Percentiles rank a stretch among this genome's conserved stretches.
These are phyloP conservation scores for Aspergillus sp. DNA, from an alignment of 2,329 filamentous ascomycete species.

Conservation along the genomic window DNA sequence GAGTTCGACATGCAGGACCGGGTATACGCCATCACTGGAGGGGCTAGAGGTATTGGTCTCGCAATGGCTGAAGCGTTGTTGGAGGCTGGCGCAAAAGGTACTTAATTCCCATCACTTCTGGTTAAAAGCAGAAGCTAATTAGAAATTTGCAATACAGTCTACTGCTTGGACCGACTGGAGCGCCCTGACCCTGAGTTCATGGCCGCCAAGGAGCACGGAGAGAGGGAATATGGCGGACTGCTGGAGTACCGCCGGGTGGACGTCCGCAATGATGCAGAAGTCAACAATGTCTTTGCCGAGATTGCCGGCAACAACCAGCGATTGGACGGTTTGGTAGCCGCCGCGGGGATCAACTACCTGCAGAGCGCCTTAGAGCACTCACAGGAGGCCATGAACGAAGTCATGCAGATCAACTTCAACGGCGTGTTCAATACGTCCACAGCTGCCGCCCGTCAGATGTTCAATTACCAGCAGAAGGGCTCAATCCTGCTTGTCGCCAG, in stretches of 20 bases:
- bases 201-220: conserved; percentile 29
- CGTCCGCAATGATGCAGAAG: conserved; percentile 33
- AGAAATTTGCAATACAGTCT: conserved; percentile 24
- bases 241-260: conserved; percentile 43
- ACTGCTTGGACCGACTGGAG: conserved; percentile 41
- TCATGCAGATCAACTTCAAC: conserved; percentile 44
- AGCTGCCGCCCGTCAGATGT: conserved; percentile 42
- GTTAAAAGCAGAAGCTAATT: neutral
- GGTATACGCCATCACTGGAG: conserved; percentile 38
- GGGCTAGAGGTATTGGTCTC: conserved; percentile 37
- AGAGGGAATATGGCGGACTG: conserved; percentile 29
- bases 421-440: conserved; percentile 44
- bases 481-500: conserved; percentile 45
- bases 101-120: neutral
- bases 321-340: conserved; percentile 36
- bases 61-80: conserved; percentile 41
- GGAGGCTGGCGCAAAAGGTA: conserved; percentile 42
- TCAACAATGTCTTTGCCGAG: conserved; percentile 27
- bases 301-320: conserved; percentile 29
- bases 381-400: conserved; percentile 33
- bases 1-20: conserved; percentile 38
- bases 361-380: conserved; percentile 35
- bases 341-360: conserved; percentile 38
- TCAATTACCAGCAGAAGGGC: conserved; percentile 41
- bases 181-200: conserved; percentile 38